phyloP scores from a whole-genome alignment of 768 basidiomycete species.

The Boletus bicolor region DNA sequence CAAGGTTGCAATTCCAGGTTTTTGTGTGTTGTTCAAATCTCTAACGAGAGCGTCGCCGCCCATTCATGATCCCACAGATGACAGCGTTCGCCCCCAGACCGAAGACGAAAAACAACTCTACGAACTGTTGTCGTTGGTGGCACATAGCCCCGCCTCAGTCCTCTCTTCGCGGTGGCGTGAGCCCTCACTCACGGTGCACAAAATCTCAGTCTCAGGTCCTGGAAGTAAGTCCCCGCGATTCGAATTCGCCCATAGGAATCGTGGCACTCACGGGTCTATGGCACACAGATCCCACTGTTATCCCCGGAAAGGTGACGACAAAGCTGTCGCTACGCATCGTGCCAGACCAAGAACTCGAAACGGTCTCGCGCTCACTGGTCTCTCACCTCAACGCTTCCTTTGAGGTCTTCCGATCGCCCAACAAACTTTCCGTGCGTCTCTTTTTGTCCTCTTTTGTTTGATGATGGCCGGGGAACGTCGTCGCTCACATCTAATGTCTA shows the following conservation, averaged over 20 bases:
- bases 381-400: conserved; percentile 61
- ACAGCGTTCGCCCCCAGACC: conserved; percentile 68
- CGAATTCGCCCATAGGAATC: background rate
- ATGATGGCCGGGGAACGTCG: background rate
- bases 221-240: conserved; percentile 48
- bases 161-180: conserved; percentile 84
- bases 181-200: conserved; percentile 87
- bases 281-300: conserved; percentile 76
- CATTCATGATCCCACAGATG: conserved; percentile 46
- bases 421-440: conserved; percentile 58
- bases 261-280: background rate
- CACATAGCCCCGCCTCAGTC: conserved; percentile 62
- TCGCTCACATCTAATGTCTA: background rate
- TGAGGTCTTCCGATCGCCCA: conserved; percentile 57
- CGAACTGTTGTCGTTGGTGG: conserved; percentile 62
- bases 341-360: conserved; percentile 83
- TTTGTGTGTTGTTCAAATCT: conserved; percentile 57
- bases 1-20: conserved; percentile 68
- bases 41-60: background rate
- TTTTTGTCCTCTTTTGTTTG: background rate
- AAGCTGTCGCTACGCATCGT: conserved; percentile 91
- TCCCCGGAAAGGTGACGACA: conserved; percentile 80
- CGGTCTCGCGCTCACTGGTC: conserved; percentile 59
- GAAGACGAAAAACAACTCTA: conserved; percentile 67
- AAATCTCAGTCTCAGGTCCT: conserved; percentile 77